Evolutionary conservation across 148 eudicot species (phyloP).

Genomic region (Rhododendron ovatum): DNA sequence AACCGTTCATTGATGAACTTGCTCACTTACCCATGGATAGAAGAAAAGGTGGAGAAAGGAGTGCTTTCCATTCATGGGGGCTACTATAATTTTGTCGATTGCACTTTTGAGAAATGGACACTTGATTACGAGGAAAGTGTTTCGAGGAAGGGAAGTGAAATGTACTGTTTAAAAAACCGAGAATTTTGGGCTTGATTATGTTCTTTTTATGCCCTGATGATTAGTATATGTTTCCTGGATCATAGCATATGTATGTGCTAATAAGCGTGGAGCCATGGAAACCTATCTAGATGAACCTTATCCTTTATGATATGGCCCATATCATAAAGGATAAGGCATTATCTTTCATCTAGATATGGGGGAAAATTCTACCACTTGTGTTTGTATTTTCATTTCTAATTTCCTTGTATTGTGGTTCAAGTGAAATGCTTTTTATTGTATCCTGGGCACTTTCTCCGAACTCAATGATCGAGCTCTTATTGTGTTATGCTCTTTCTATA

Average conservation of each 20-base stretch:
- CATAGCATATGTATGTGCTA: background rate
- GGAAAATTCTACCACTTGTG: background rate
- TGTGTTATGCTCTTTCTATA: background rate
- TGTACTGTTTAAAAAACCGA: conserved; percentile 38
- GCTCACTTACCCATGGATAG: conserved; percentile 94
- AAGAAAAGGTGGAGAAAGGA: conserved; percentile 70
- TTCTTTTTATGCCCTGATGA: background rate
- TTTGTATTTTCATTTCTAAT: background rate
- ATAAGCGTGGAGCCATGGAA: background rate
- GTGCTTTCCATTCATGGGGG: conserved; percentile 81
- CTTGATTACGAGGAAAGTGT: conserved; percentile 47
- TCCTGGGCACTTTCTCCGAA: background rate
- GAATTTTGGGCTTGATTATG: conserved; percentile 59
- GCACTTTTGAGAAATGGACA: conserved; percentile 95
- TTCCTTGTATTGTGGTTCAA: background rate
- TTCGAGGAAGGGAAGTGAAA: conserved; percentile 17
- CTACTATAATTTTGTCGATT: conserved; percentile 75
- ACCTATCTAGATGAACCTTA: background rate
- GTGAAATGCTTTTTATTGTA: background rate
- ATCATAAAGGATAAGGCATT: no score
- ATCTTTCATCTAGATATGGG: background rate
- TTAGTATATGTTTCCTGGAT: background rate
- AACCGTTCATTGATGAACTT: conserved; percentile 70
- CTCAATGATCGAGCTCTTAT: background rate
- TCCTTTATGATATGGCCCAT: background rate